Evolutionary conservation across 805 yeast species (phyloP), one percentile per base, ranked within the genome.

Genomic region (Metschnikowia proteae): DNA sequence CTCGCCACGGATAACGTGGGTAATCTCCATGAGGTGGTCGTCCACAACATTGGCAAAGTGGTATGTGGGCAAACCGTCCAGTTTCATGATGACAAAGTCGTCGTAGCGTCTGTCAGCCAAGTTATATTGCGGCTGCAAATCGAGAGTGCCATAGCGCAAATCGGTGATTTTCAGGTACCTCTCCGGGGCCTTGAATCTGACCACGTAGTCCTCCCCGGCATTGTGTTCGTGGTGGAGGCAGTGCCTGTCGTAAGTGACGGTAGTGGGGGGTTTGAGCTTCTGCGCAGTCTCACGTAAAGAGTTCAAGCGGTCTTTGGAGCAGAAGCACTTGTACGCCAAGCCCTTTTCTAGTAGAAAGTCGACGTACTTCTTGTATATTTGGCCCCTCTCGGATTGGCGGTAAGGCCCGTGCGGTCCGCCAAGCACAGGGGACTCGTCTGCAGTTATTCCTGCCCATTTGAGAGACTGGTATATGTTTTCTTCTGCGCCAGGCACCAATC

Each of bases 1-100:
- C 61, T 94, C 99, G 31, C 99, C 99, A 56, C 99, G 75, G 4
- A 94, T 82, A 6, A 94, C 99, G 66, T 94, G 97, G 0, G 97
- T 87, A 38, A 94, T 86, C 40, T 81, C 66, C 99, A 94, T 94
- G 41, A 87, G 68, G 63, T 91, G 95, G 63, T 94, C 99, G 62
- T 94, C 99, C 3, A 94, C 80, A 5, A 94, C 96, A 60, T 88
- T 92, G 11, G 99, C 99, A 60, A 94, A 84, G 67, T 94, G 99
- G 59, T 94, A 94, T 0, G 99, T 94, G 26, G 99, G 99, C 51
- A 88, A 70, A 0, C 92, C 91, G 64, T 94, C 98, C n/a, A 96
- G 86, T 66, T 94, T 94, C 61, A 94, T 64, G 27, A 94, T 70
- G 8, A 94, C 88, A 28, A 89, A 89, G 63, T 94, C 99, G 60